Base-by-base conservation (phyloP, 352 stramenopile genomes). In the Globisporangium paroecandrum region DNA sequence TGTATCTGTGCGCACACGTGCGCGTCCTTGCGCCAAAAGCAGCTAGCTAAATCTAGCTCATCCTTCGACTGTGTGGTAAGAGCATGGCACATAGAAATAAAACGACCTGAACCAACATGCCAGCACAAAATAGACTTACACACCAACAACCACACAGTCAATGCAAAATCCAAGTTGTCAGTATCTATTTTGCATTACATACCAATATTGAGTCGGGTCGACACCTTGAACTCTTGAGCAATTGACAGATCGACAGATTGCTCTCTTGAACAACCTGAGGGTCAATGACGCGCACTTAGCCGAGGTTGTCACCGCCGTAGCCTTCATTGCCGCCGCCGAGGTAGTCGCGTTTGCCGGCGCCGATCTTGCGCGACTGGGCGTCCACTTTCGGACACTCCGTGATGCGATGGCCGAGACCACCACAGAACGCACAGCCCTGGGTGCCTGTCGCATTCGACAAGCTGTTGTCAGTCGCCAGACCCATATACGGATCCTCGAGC, bases 381-480 rank as follows among this genome's bases (percentile, higher is more conserved):
- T 99, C 97, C 73, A 99, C 97, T 80, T 99, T 99, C 1, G 97
- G 97, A 91, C 98, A 99, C 71, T 99, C 93, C 0, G 98, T 98
- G 75, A 99, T 99, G 27, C 95, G 95, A 72, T 99, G 98, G 53
- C 98, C 98, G 41, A 99, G 82, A 65, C 97, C 98, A 68, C 97
- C 97, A 77, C 98, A 99, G 77, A 99, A 99, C 1, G 97, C 97
- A 87, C 98, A 99, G 58, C 96, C 97, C 64, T 97, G 97, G 20
- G 94, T 83, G 64, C 76, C 94, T 65, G 85, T 97, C 62, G 74
- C 87, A 69, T 85, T 94, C 62, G 74, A 77, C n/a, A 77, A 68
- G 10, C 72, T 69, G 43, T 68, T 59, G 32, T 72, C 73, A 9
- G 83, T 79, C 32, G 89, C 71, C 61, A 95, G 73, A 32, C 98